These are phyloP conservation scores for Boletellus sp. DNA, from an alignment of 768 basidiomycete species.

Conservation along the genomic window DNA sequence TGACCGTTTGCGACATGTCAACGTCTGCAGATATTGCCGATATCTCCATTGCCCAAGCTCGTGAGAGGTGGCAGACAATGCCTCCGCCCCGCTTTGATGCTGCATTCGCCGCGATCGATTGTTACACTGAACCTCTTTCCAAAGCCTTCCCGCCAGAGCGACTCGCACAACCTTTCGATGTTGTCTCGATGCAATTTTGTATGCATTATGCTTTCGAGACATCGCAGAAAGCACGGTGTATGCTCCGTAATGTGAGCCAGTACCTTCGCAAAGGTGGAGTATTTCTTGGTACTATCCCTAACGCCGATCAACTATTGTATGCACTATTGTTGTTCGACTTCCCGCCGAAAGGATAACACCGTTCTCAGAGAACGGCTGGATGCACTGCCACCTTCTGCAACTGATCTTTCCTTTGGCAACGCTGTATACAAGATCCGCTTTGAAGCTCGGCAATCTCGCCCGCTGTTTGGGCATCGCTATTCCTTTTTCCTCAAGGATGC, in stretches of 20 bases:
- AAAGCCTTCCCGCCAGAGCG: constrained; percentile 61
- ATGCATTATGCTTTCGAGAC: constrained; percentile 99
- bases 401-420: constrained; percentile 85
- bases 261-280: constrained; percentile 80
- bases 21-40: constrained; percentile 72
- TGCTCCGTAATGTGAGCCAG: constrained; percentile 86
- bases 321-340: constrained; percentile 31
- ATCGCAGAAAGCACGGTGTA: constrained; percentile 78
- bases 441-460: constrained; percentile 58
- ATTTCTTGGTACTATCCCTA: constrained; percentile 98
- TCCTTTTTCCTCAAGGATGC: constrained; percentile 93
- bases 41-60: constrained; percentile 88
- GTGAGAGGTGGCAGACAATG: constrained; percentile 56
- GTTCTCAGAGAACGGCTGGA: constrained; percentile 64
- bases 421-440: constrained; percentile 87
- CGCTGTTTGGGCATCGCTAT: constrained; percentile 87
- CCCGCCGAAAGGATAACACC: constrained; percentile 12
- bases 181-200: constrained; percentile 98
- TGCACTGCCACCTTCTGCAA: constrained; percentile 57
- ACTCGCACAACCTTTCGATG: constrained; percentile 76
- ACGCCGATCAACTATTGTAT: constrained; percentile 79
- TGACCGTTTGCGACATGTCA: background rate
- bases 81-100: constrained; percentile 65
- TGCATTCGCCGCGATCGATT: constrained; percentile 82
- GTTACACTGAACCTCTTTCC: constrained; percentile 72